phyloP scores from a whole-genome alignment of 257 asterid genomes.

The Scutellaria minor region DNA sequence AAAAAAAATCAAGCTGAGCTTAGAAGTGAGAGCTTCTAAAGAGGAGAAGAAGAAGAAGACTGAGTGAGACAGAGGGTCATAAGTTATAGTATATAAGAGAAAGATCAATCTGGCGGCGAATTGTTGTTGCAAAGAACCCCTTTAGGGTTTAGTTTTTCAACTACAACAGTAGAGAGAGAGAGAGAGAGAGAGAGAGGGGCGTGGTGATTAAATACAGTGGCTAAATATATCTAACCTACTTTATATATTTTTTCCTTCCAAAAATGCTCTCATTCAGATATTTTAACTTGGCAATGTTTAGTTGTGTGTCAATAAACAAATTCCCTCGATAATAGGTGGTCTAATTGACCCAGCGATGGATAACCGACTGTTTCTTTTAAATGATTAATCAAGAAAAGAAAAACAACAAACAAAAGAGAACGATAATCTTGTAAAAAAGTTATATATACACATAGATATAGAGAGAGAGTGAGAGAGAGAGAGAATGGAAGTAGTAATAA shows the following conservation, averaged over 20 bases:
- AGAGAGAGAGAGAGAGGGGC: slow-evolving; percentile 16
- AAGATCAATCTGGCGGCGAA: slow-evolving; percentile 85
- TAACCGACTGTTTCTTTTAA: slow-evolving; percentile 16
- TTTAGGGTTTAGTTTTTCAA: slow-evolving; percentile 72
- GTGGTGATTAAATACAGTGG: slow-evolving; percentile 48
- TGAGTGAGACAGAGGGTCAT: slow-evolving; percentile 32
- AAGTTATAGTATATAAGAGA: slow-evolving; percentile 35
- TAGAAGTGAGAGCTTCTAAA: slow-evolving; percentile 36
- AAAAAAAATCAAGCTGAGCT: slow-evolving; percentile 28
- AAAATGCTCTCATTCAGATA: slow-evolving; percentile 13
- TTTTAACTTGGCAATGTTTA: background rate
- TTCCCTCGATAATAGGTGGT: slow-evolving; percentile 37
- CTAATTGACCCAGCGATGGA: slow-evolving; percentile 40
- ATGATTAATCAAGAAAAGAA: background rate
- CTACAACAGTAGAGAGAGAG: slow-evolving; percentile 37
- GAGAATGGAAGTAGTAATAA: background rate
- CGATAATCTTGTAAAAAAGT: background rate
- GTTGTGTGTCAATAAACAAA: slow-evolving; percentile 35
- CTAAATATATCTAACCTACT: slow-evolving; percentile 38
- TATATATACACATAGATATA: background rate
- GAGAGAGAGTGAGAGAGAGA: background rate
- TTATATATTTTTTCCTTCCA: slow-evolving; percentile 30
- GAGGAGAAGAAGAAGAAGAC: slow-evolving; percentile 16
- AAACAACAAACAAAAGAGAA: background rate
- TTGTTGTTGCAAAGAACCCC: slow-evolving; percentile 69